phyloP scores from a whole-genome alignment of 768 basidiomycete genomes.

The Tricholoma bakamatsutake region DNA sequence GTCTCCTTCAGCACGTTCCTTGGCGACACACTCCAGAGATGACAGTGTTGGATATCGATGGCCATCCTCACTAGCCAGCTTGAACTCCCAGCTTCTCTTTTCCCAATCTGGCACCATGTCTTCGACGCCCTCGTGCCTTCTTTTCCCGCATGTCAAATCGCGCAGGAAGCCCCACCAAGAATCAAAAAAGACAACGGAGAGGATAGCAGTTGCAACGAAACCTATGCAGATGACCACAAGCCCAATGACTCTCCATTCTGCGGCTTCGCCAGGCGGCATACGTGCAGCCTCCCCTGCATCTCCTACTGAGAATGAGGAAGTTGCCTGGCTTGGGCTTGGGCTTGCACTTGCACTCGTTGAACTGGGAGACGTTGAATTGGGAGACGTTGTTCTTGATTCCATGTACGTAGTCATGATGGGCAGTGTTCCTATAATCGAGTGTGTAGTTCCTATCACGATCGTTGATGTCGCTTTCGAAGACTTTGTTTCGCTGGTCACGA shows the following conservation, averaged over 20 bases:
- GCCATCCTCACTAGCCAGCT: conserved; percentile 39
- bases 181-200: conserved; percentile 65
- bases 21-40: conserved; percentile 31
- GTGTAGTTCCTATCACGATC: neutral
- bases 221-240: conserved; percentile 60
- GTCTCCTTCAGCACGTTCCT: conserved; percentile 1
- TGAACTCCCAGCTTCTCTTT: conserved; percentile 53
- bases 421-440: conserved; percentile 2
- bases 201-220: conserved; percentile 47
- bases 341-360: conserved; percentile 1
- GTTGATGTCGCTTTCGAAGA: neutral
- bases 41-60: conserved; percentile 41
- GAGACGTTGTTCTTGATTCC: neutral
- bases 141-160: conserved; percentile 40
- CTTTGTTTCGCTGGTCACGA: neutral
- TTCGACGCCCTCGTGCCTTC: conserved; percentile 35
- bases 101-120: conserved; percentile 61
- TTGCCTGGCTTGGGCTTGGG: neutral
- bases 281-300: conserved; percentile 15
- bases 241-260: conserved; percentile 66
- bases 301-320: conserved; percentile 4
- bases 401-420: neutral
- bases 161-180: conserved; percentile 59
- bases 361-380: neutral
- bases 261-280: conserved; percentile 37